phyloP scores from a whole-genome alignment of 164 flowering plant species.

The Stephania japonica region DNA sequence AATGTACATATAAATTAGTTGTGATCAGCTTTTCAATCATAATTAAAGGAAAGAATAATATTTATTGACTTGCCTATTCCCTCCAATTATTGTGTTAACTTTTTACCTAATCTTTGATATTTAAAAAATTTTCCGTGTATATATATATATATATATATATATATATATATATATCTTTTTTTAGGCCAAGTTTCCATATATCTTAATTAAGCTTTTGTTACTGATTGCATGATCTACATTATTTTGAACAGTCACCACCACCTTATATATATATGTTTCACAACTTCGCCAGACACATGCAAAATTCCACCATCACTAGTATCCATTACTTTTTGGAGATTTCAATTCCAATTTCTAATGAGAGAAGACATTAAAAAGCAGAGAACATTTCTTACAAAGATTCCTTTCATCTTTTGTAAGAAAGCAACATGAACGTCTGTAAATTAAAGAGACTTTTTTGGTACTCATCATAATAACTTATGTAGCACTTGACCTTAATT shows the following conservation, averaged over 20 bases:
- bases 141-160: too few species aligned
- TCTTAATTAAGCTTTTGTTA: neutral
- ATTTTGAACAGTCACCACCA: neutral
- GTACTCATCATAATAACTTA: neutral
- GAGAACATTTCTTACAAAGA: neutral
- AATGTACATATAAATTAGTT: too few species aligned
- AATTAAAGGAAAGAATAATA: neutral
- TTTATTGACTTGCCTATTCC: neutral
- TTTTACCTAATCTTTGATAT: neutral
- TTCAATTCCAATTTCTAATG: neutral
- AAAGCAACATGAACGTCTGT: neutral
- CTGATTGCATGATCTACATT: neutral
- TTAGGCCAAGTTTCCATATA: neutral
- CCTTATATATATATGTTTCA: neutral
- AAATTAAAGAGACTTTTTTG: neutral
- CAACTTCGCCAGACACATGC: neutral
- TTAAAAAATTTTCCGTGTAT: too few species aligned
- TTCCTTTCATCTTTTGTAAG: neutral
- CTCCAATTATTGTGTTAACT: neutral
- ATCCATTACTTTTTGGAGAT: neutral
- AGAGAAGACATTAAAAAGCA: constrained; percentile 1
- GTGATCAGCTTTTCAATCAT: neutral
- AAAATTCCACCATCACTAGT: neutral
- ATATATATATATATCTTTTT: too few species aligned
- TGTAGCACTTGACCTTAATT: too few species aligned